A percentile compares a stretch with the other conserved stretches of the same genome.
These are phyloP conservation scores for Colletotrichum orbiculare DNA, from an alignment of 2,329 filamentous ascomycete species.

Conservation along the genomic window DNA sequence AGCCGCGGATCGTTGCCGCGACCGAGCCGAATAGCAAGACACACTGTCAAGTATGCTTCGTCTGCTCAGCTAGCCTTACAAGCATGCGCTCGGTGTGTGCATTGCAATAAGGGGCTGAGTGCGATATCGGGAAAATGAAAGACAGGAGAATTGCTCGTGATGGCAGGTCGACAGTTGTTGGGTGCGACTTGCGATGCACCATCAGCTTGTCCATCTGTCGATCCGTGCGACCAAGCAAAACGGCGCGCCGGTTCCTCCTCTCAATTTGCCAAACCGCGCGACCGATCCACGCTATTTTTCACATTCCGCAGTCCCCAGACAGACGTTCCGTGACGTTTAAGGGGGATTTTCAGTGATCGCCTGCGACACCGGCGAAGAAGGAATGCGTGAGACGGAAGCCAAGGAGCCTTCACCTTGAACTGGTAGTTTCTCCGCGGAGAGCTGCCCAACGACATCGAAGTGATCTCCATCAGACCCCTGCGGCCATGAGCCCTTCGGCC, in stretches of 20 bases:
- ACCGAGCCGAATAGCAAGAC: background rate
- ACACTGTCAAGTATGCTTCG: no score
- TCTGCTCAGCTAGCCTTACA: background rate
- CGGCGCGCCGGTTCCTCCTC: slow-evolving; percentile 1
- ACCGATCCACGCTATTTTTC: slow-evolving; percentile 19
- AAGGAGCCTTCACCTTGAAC: background rate
- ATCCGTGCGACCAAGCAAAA: slow-evolving; percentile 25
- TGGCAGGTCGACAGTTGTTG: slow-evolving; percentile 1
- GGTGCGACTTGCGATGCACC: background rate
- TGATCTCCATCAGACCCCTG: slow-evolving; percentile 8
- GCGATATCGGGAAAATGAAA: slow-evolving; percentile 4
- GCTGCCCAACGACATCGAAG: slow-evolving; percentile 2
- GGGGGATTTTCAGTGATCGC: slow-evolving; percentile 31
- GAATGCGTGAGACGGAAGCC: slow-evolving; percentile 14
- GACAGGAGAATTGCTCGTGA: slow-evolving; percentile 27
- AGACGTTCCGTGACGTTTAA: slow-evolving; percentile 30
- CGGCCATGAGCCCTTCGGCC: slow-evolving; percentile 7
- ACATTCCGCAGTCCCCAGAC: slow-evolving; percentile 5
- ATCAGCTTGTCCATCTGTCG: slow-evolving; percentile 7
- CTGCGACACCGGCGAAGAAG: slow-evolving; percentile 3
- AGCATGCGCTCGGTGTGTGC: no score
- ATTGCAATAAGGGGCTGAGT: background rate
- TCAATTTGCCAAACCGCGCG: slow-evolving; percentile 2
- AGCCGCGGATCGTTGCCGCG: slow-evolving; percentile 10
- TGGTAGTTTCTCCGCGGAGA: background rate